Percentiles rank a stretch among this genome's conserved stretches.
Evolutionary conservation across 1,139 yeast genomes (phyloP).

Genomic region (Wickerhamomyces sp.): DNA sequence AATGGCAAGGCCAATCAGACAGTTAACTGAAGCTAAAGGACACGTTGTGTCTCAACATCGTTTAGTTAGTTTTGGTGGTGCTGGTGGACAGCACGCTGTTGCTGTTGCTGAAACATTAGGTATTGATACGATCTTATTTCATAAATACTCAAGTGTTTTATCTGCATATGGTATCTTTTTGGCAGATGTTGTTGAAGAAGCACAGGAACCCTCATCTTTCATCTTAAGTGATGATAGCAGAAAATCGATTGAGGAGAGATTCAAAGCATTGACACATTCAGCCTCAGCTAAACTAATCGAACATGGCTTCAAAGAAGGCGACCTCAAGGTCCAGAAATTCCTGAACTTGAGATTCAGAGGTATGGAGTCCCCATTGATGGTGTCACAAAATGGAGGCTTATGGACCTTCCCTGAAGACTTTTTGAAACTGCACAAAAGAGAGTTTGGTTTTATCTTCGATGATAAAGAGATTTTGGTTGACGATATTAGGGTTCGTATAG

Average conservation of each 20-base stretch:
- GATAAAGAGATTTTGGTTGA: constrained; percentile 67
- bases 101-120: constrained; percentile 47
- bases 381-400: constrained; percentile 31
- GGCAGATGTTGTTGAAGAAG: constrained; percentile 60
- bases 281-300: constrained; percentile 29
- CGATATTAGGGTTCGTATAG: constrained; percentile 71
- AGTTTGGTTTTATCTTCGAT: constrained; percentile 61
- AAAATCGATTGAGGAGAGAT: constrained; percentile 25
- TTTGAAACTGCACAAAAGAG: constrained; percentile 49
- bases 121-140: constrained; percentile 41
- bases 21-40: constrained; percentile 51
- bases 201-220: constrained; percentile 52
- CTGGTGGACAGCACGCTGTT: constrained; percentile 55
- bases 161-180: constrained; percentile 54
- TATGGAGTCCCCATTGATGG: constrained; percentile 81
- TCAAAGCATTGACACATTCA: constrained; percentile 24
- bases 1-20: constrained; percentile 54
- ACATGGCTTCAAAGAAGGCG: constrained; percentile 42
- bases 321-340: constrained; percentile 50
- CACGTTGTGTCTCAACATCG: constrained; percentile 40
- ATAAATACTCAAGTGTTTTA: constrained; percentile 47
- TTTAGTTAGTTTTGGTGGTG: constrained; percentile 53
- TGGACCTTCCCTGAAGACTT: constrained; percentile 36
- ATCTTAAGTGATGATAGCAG: constrained; percentile 30
- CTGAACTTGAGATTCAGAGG: constrained; percentile 82